Conservation (phyloP, 2,329 filamentous ascomycete species). For the Immersiporthe knoxdaviesiana region DNA sequence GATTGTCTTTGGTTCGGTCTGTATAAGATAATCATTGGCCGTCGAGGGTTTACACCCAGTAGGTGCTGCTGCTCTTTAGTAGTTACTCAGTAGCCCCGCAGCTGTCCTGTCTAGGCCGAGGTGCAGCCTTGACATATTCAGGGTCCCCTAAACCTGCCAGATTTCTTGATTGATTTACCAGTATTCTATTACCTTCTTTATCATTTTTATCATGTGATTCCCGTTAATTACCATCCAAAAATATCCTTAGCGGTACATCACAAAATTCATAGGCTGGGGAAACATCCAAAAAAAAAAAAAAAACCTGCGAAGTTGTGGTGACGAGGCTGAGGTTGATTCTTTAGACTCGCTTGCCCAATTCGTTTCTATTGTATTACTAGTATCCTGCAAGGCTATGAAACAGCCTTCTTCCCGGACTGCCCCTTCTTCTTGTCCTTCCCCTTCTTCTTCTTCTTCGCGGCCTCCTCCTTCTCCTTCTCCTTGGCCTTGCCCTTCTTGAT, state of each 20-base stretch:
- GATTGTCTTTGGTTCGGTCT: neutral
- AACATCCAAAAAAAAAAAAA: neutral
- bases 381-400: conserved; percentile 11
- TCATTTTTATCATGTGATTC: neutral
- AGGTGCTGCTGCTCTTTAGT: neutral
- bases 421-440: conserved; percentile 32
- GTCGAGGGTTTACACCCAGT: neutral
- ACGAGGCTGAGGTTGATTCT: neutral
- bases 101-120: conserved; percentile 12
- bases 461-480: conserved; percentile 37
- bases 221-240: neutral
- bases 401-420: conserved; percentile 30
- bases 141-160: neutral
- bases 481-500: conserved; percentile 49
- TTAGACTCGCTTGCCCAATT: neutral
- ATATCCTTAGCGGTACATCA: neutral
- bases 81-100: conserved; percentile 9
- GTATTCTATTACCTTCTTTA: neutral
- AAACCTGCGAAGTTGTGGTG: neutral
- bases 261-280: neutral
- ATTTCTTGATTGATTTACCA: neutral
- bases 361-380: neutral
- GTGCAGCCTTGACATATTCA: neutral
- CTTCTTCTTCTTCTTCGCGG: conserved; percentile 40
- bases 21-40: conserved; percentile 1